Evolutionary conservation across 1,284 basidiomycete species (phyloP).

Genomic region (Marasmius tenuissimus): DNA sequence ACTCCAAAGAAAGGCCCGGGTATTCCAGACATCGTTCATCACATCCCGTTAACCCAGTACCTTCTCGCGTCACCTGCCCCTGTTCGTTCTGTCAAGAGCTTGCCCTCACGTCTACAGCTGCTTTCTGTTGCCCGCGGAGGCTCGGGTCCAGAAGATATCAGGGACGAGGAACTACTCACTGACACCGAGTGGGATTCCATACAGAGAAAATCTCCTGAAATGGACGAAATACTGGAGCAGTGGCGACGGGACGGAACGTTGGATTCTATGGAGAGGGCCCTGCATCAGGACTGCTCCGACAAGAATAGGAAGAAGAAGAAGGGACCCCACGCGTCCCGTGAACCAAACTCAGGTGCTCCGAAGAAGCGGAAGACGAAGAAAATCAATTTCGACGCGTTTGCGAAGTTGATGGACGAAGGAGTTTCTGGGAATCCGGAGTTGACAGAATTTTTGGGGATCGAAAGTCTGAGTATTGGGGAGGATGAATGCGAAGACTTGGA

Average conservation of each 20-base stretch:
- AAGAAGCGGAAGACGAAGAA: constrained; percentile 26
- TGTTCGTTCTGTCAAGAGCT: constrained; percentile 22
- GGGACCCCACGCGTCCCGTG: not conserved
- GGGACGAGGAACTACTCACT: constrained; percentile 55
- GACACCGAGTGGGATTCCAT: constrained; percentile 53
- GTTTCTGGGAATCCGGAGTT: constrained; percentile 1
- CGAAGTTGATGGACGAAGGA: constrained; percentile 27
- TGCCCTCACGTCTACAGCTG: constrained; percentile 64
- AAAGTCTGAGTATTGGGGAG: not conserved
- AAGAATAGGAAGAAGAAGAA: constrained; percentile 1
- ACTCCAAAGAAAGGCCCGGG: not conserved
- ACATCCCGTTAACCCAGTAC: constrained; percentile 38
- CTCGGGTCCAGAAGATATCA: constrained; percentile 36
- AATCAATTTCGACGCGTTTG: constrained; percentile 36
- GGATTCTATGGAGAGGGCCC: constrained; percentile 4
- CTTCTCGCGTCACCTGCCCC: constrained; percentile 50
- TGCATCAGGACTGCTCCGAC: not conserved
- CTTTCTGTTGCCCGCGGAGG: constrained; percentile 55
- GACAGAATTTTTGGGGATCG: not conserved
- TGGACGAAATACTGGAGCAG: constrained; percentile 29
- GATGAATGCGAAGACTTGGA: constrained; percentile 1
- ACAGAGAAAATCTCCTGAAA: constrained; percentile 43
- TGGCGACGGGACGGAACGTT: constrained; percentile 19
- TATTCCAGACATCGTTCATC: not conserved
- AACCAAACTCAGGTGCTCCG: too few species aligned